These are phyloP conservation scores for Trichophyton simii DNA, from an alignment of 2,329 filamentous ascomycete species.

Conservation along the genomic window DNA sequence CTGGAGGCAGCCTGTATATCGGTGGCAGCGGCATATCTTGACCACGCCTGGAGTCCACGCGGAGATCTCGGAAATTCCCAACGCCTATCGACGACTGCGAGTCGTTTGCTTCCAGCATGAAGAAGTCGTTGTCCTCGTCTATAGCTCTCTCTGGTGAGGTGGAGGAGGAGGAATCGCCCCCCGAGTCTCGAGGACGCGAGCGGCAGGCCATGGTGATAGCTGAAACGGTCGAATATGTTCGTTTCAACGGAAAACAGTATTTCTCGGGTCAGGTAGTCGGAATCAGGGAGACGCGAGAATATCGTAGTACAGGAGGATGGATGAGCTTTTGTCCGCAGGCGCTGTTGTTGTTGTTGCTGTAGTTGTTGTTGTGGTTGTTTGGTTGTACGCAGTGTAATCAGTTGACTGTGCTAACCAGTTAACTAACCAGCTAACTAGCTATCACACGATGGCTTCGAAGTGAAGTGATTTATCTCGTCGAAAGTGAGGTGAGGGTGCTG, in stretches of 20 bases:
- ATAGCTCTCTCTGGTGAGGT: constrained; percentile 35
- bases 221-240: constrained; percentile 26
- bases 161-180: constrained; percentile 30
- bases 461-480: too few species aligned
- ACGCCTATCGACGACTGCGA: constrained; percentile 83
- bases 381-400: too few species aligned
- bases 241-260: neutral
- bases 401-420: too few species aligned
- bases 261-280: neutral
- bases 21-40: constrained; percentile 38
- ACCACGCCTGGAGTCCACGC: constrained; percentile 40
- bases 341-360: too few species aligned
- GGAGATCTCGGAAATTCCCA: constrained; percentile 63
- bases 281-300: neutral
- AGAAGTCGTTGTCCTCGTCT: constrained; percentile 89
- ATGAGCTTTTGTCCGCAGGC: too few species aligned
- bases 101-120: constrained; percentile 69
- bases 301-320: neutral
- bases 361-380: too few species aligned
- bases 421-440: too few species aligned
- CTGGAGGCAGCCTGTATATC: constrained; percentile 74
- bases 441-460: too few species aligned
- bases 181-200: constrained; percentile 23
- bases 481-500: neutral
- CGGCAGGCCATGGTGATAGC: neutral